Evolutionary conservation across 1,139 yeast species (phyloP).

Genomic region (Blastobotrys serpentis): DNA sequence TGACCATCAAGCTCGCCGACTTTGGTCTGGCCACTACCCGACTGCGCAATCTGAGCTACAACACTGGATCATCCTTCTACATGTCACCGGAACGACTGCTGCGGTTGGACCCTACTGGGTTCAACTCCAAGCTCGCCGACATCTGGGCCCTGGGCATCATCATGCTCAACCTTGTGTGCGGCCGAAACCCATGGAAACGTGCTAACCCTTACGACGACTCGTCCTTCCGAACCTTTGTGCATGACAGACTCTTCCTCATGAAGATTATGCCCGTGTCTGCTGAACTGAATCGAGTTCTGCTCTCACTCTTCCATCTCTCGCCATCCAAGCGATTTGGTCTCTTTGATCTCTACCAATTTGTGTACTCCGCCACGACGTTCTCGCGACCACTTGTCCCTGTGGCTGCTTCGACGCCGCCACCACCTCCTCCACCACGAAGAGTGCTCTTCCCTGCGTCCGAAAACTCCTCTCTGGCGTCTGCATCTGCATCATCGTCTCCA

Average conservation of each 20-base stretch:
- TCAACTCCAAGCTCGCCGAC: constrained; percentile 69
- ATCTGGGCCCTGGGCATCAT: constrained; percentile 88
- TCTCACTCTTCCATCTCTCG: constrained; percentile 2
- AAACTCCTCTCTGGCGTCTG: not conserved
- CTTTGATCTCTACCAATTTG: constrained; percentile 2
- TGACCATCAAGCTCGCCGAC: constrained; percentile 67
- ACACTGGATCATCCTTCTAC: constrained; percentile 85
- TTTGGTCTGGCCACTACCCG: constrained; percentile 78
- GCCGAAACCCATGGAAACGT: constrained; percentile 89
- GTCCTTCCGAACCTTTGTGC: constrained; percentile 53
- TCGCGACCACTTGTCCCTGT: not conserved
- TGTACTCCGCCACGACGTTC: not conserved
- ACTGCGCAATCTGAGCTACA: constrained; percentile 60
- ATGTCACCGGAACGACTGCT: constrained; percentile 88
- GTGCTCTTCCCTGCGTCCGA: not conserved
- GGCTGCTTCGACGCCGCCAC: not conserved
- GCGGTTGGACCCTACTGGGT: constrained; percentile 20
- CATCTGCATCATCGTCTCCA: not conserved
- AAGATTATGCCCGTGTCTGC: constrained; percentile 66
- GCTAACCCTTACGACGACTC: constrained; percentile 63
- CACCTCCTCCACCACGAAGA: not conserved
- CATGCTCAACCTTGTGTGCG: constrained; percentile 73
- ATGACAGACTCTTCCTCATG: constrained; percentile 52
- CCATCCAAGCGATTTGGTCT: not conserved
- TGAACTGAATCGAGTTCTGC: constrained; percentile 47